Base-by-base conservation (phyloP, 306 rosid species). In the Corylus heterophylla region DNA sequence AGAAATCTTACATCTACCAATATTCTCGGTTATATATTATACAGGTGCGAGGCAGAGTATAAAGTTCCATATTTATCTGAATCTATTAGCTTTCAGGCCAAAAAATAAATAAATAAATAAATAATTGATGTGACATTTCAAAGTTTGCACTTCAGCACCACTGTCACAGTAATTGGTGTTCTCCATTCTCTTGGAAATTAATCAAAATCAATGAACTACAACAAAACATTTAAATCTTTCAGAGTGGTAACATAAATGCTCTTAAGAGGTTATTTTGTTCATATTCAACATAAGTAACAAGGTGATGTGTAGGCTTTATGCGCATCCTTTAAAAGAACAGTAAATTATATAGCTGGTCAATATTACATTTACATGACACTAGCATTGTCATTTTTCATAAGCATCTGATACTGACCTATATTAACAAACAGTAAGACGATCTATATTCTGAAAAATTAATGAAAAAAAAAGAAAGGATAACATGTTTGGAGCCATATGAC, bases 111-210 rank as follows among this genome's bases (percentile, higher is more conserved):
- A 12, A 2, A 14, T 4, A 64, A 35, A 22, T 22, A 64, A 9
- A 64, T 4, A 14, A 42, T 18, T 29, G 5, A 22, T 20, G 66
- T 58, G 20, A 35, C 35, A 35, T 16, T 37, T 37, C 70, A 37
- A 10, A 64, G 10, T 37, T 64, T 31, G 8, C 70, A 37, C 70
- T n/a, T 64, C 48, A 5, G 70, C 22, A 16, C n/a, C 70, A 11
- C 37, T 29, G n/a, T 13, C 68, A 59, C 27, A 16, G 47, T 64
- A 47, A 31, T 64, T 64, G 47, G 22, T 31, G 39, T 64, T 64
- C 70, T 16, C 61, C 62, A 55, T 55, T n/a, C 62, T 55, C 62
- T 17, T 55, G 62, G 25, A 55, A 55, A 55, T 55, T 39, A 64
- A 31, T 35, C 42, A 35, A 31, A 35, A 37, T 31, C 20, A 64